Conservation (phyloP, 768 basidiomycete genomes). For the Tulasnella sp. region DNA sequence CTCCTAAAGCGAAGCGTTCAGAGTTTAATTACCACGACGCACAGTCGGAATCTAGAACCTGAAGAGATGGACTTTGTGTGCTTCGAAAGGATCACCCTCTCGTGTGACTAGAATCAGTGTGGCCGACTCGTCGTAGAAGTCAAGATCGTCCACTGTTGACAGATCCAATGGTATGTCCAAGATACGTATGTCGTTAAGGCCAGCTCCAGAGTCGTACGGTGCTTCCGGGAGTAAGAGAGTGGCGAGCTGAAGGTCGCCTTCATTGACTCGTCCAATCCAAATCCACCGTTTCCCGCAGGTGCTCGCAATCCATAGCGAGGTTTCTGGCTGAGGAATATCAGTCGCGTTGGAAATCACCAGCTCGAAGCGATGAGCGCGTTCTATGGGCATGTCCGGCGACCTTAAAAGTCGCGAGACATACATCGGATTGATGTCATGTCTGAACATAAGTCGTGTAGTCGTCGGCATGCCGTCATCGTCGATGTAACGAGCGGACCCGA, state of each 20-base stretch:
- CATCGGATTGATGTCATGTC: background rate
- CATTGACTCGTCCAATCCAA: background rate
- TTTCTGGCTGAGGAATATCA: background rate
- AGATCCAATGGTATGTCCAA: background rate
- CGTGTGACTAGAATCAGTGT: background rate
- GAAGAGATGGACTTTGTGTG: background rate
- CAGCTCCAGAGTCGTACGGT: background rate
- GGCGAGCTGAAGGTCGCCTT: background rate
- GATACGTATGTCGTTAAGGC: background rate
- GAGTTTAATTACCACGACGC: no score
- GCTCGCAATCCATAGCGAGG: background rate
- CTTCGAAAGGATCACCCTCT: background rate
- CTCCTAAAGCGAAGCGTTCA: no score
- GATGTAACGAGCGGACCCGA: background rate
- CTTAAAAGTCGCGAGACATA: background rate
- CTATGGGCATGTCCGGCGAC: background rate
- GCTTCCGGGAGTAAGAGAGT: background rate
- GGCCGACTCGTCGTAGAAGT: background rate
- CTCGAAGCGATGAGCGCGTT: background rate
- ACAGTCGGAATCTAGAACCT: no score
- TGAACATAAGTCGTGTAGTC: background rate
- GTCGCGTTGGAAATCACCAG: background rate
- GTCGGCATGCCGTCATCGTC: background rate
- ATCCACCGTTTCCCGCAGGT: background rate
- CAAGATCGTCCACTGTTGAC: background rate